phyloP scores from a whole-genome alignment of 2,329 filamentous ascomycete genomes.

The Aspergillus niger region DNA sequence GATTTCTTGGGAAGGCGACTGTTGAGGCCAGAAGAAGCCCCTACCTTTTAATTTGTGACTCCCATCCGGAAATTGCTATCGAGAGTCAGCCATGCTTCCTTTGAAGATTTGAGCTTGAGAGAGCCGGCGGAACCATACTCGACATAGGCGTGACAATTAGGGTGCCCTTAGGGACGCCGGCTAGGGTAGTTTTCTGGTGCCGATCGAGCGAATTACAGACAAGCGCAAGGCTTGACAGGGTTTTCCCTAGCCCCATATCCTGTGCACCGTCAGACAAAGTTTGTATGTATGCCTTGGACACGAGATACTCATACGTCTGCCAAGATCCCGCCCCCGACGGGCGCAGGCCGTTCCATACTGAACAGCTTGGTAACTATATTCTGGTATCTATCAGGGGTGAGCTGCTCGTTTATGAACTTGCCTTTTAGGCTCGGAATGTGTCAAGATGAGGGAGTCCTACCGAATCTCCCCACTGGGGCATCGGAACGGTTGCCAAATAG shows the following conservation, averaged over 20 bases:
- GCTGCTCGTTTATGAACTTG: not conserved
- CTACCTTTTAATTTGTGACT: conserved; percentile 5
- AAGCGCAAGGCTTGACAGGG: not conserved
- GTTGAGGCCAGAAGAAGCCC: not conserved
- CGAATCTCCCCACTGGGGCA: not conserved
- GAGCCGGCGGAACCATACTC: conserved; percentile 1
- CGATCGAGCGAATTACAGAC: conserved; percentile 1
- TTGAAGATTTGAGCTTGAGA: not conserved
- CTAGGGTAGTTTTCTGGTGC: not conserved
- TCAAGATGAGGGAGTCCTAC: not conserved
- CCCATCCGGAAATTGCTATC: conserved; percentile 8
- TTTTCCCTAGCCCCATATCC: conserved; percentile 15
- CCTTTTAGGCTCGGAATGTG: not conserved
- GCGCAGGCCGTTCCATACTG: not conserved
- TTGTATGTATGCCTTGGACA: not conserved
- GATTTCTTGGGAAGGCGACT: no score
- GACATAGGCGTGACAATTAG: conserved; percentile 8
- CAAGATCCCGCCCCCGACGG: conserved; percentile 3
- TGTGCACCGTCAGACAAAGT: not conserved
- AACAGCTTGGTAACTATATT: conserved; percentile 6
- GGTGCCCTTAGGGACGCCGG: not conserved
- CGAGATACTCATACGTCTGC: conserved; percentile 6
- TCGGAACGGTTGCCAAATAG: not conserved
- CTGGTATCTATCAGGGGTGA: conserved; percentile 1
- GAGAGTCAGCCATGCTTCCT: not conserved